Evolutionary conservation across 1,284 basidiomycete species (phyloP).

Genomic region (Neonothopanus nambi): DNA sequence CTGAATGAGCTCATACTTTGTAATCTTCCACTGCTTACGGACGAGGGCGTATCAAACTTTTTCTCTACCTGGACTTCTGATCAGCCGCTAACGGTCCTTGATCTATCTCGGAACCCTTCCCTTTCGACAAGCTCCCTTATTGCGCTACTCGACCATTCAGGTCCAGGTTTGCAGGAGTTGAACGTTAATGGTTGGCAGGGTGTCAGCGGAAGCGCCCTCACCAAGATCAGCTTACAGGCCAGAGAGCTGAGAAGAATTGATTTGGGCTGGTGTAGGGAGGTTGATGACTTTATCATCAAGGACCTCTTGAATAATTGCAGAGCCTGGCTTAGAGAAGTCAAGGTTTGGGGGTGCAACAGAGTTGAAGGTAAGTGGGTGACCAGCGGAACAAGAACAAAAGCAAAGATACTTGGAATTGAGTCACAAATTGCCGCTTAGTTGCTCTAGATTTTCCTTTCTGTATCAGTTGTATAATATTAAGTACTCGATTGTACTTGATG

Average conservation of each 20-base stretch:
- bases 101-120: slow-evolving; percentile 63
- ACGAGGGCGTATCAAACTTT: slow-evolving; percentile 67
- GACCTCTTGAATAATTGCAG: slow-evolving; percentile 54
- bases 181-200: slow-evolving; percentile 80
- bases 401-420: slow-evolving; percentile 14
- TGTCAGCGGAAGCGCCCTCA: slow-evolving; percentile 58
- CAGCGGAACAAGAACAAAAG: slow-evolving; percentile 7
- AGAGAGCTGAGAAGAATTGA: slow-evolving; percentile 66
- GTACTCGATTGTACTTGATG: too few relatives aligned
- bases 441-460: not conserved
- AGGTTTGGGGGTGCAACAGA: slow-evolving; percentile 72
- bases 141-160: slow-evolving; percentile 74
- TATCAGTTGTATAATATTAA: too few relatives aligned
- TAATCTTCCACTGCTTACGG: slow-evolving; percentile 63
- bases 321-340: slow-evolving; percentile 58
- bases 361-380: slow-evolving; percentile 55
- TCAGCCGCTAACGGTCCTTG: slow-evolving; percentile 50
- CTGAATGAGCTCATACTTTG: slow-evolving; percentile 63
- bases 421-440: not conserved
- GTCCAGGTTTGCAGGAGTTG: slow-evolving; percentile 58
- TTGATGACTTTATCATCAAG: slow-evolving; percentile 85
- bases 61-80: slow-evolving; percentile 54
- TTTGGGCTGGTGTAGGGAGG: slow-evolving; percentile 83
- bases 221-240: slow-evolving; percentile 48
- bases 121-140: slow-evolving; percentile 61